These are phyloP conservation scores for Colletotrichum scovillei DNA, from an alignment of 2,329 filamentous ascomycete genomes.

Conservation along the genomic window DNA sequence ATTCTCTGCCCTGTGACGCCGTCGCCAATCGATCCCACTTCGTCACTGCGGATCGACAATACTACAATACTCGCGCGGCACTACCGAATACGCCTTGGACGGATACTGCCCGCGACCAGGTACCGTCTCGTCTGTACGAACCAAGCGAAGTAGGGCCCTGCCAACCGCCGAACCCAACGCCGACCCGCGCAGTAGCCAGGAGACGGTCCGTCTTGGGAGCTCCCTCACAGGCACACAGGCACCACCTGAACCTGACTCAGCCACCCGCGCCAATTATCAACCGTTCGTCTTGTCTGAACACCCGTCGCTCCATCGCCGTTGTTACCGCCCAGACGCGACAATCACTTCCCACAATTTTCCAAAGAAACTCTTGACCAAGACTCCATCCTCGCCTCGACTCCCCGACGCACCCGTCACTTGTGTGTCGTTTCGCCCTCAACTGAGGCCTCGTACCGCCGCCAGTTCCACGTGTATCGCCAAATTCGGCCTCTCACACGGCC, in stretches of 20 bases:
- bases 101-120: not conserved
- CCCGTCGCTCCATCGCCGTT: not conserved
- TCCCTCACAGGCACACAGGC: constrained; percentile 7
- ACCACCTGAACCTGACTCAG: constrained; percentile 35
- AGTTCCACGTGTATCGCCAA: constrained; percentile 7
- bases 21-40: constrained; percentile 20
- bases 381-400: not conserved
- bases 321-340: constrained; percentile 12
- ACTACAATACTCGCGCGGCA: not conserved
- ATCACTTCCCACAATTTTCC: not conserved
- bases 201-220: constrained; percentile 21
- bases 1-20: constrained; percentile 5
- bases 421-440: not conserved
- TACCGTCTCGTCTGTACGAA: not conserved
- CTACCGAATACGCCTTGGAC: not conserved
- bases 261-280: constrained; percentile 28
- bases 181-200: constrained; percentile 32
- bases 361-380: not conserved
- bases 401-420: not conserved
- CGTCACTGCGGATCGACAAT: constrained; percentile 1
- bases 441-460: not conserved
- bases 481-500: not conserved
- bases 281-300: constrained; percentile 30
- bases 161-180: constrained; percentile 22
- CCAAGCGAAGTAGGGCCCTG: constrained; percentile 8